Percentiles rank a stretch among this genome's conserved stretches.
phyloP scores from a whole-genome alignment of 768 basidiomycete species.

The Macrolepiota albuminosa region DNA sequence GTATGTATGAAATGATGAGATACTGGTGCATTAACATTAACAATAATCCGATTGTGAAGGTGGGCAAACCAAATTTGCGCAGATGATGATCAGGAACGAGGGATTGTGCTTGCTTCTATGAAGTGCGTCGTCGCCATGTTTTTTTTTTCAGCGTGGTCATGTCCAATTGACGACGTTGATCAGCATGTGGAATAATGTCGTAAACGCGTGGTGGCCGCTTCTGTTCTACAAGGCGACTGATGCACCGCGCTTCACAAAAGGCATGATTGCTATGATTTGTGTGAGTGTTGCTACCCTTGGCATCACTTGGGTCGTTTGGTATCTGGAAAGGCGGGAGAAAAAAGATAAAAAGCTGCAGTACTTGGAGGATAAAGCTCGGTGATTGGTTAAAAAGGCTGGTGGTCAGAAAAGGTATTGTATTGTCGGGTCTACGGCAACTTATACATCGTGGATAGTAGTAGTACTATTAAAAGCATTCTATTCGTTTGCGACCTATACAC shows the following conservation, averaged over 20 bases:
- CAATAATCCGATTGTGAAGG: conserved; percentile 23
- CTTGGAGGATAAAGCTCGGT: conserved; percentile 1
- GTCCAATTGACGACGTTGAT: background rate
- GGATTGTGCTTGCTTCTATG: conserved; percentile 71
- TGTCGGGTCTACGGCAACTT: background rate
- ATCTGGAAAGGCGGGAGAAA: conserved; percentile 38
- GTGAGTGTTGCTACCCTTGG: conserved; percentile 50
- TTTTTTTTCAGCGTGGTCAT: background rate
- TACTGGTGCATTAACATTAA: background rate
- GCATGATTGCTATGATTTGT: conserved; percentile 66
- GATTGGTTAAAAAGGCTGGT: background rate
- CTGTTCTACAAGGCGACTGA: conserved; percentile 73
- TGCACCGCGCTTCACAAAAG: conserved; percentile 61
- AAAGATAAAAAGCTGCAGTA: conserved; percentile 1
- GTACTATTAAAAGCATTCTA: background rate
- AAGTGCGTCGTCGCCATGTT: conserved; percentile 37
- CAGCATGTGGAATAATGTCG: conserved; percentile 66
- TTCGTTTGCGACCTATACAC: conserved; percentile 2
- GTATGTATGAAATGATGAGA: conserved; percentile 27
- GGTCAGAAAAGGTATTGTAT: background rate
- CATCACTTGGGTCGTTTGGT: conserved; percentile 54
- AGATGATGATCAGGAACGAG: conserved; percentile 66
- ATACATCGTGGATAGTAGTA: too few species aligned
- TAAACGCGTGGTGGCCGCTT: conserved; percentile 69
- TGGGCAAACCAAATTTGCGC: conserved; percentile 81